Evolutionary conservation across 805 yeast species (phyloP), one percentile per base, ranked within the genome.

Genomic region (Nakazawaea wyomingensis): DNA sequence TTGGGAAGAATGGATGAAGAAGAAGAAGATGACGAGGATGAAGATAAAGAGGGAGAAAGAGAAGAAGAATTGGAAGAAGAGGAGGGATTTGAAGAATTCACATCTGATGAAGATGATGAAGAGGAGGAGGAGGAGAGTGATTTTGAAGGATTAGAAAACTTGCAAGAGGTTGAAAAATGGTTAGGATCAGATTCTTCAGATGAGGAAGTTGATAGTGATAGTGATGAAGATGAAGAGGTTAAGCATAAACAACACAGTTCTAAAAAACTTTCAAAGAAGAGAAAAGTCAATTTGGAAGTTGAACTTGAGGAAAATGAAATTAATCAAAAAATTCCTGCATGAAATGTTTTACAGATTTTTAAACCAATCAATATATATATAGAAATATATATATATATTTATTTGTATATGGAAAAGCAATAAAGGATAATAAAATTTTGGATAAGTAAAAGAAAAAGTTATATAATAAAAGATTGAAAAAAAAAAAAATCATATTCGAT

Each of bases 1-100:
- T 76, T 93, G 69, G 89, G 90, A 48, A 74, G 69, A 49, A 75
- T 76, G 52, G 81, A 71, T 43, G 65, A 67, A 21, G 66, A 65
- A 34, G 75, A 74, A 42, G 81, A 82, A 45, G 84, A 82, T 54
- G 91, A 84, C 49, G 44, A 45, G 28, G 53, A 48, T 35, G 54
- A 54, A n/a, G 51, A 47, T 66, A 73, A 69, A 35, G 71, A 68
- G 33, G 77, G 75, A 36, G 81, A 72, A 37, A 52, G 62, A 31
- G 69, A 65, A 33, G 61, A 62, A 38, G 68, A 65, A 27, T 68
- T 66, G 31, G 56, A 55, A 34, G 81, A 78, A 38, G 86, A 82
- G 47, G 76, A 74, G 36, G 70, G 68, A 27, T 79, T 65, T 35
- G 72, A 74, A n/a, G 34, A 46, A 38, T 43, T 20, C 42, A 43